Evolutionary conservation across 805 yeast species (phyloP), one percentile per base, ranked within the genome.

Genomic region (Wickerhamomyces xylosicus): DNA sequence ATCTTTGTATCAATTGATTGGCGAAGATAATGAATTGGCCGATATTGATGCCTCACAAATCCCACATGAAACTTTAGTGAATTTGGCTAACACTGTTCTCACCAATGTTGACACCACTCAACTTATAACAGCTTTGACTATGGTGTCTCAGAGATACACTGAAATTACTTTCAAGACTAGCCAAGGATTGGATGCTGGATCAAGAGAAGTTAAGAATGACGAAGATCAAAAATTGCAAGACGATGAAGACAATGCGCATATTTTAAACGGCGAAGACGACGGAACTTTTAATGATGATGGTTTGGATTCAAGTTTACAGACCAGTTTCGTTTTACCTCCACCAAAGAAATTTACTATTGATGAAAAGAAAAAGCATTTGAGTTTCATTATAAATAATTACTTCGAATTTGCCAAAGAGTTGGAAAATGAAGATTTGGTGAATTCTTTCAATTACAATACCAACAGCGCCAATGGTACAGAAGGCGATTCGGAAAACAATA

Each of bases 21-120:
- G 73, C 31, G 63, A 76, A 25, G 59, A 64, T 32, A 77, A 79
- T 51, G 78, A 79, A 37, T 62, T 85, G 41, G 69, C 75, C 25
- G 69, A 69, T 31, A 81, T 85, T 53, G 90, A 90, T 55, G 72
- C 85, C 40, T 67, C 85, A 2, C 62, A 73, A 9, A 62, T 92
- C 7, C 81, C 92, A 5, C 71, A 71, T 18, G 74, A 76, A 37
- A 66, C 81, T 1, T 69, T 87, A 40, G 70, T 69, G 18, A 69
- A 73, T 34, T 79, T 80, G 70, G 85, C 80, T 14, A 63, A 74
- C 40, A 71, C 74, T 2, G 86, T 95, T 0, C 63, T 92, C 40
- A 63, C 68, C 15, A 70, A 70, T 33, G 72, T 74, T 0, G 71
- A 73, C 36, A 61, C 69, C 0, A 63, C 64, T 3, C 71, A 67